These are phyloP conservation scores for Plectosphaerella plurivora DNA, from an alignment of 2,329 filamentous ascomycete genomes.

Conservation along the genomic window DNA sequence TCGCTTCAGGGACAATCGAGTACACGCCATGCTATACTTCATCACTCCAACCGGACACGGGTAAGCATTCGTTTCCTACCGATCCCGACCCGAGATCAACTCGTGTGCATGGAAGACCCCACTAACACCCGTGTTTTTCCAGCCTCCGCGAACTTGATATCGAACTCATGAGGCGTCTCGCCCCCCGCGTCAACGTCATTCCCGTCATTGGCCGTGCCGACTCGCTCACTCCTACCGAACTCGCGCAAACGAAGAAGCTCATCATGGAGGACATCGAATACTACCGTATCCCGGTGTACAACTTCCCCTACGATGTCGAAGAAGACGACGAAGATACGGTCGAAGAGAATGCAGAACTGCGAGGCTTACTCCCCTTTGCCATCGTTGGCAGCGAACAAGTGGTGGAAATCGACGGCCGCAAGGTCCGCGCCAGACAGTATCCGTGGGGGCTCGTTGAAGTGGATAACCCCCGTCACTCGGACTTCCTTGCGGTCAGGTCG, in stretches of 20 bases:
- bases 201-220: conserved; percentile 98
- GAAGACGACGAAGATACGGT: conserved; percentile 99
- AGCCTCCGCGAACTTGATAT: conserved; percentile 98
- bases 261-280: conserved; percentile 99
- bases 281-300: conserved; percentile 99
- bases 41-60: conserved; percentile 97
- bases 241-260: conserved; percentile 98
- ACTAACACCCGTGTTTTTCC: conserved; percentile 13
- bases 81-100: too few relatives aligned
- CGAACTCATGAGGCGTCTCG: conserved; percentile 98
- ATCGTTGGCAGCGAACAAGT: conserved; percentile 97
- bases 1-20: conserved; percentile 97
- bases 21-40: conserved; percentile 97
- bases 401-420: conserved; percentile 87
- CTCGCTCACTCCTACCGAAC: conserved; percentile 90
- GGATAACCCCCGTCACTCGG: conserved; percentile 97
- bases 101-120: not conserved
- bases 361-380: conserved; percentile 97
- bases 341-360: conserved; percentile 96
- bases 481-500: conserved; percentile 95
- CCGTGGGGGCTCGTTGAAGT: conserved; percentile 99
- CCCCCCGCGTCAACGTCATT: conserved; percentile 96
- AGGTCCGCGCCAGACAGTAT: conserved; percentile 93
- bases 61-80: conserved; percentile 39
- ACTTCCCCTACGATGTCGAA: conserved; percentile 99